A percentile compares a stretch with the other conserved stretches of the same genome.
phyloP scores from a whole-genome alignment of 495 filamentous ascomycete genomes.

The Letharia lupina region DNA sequence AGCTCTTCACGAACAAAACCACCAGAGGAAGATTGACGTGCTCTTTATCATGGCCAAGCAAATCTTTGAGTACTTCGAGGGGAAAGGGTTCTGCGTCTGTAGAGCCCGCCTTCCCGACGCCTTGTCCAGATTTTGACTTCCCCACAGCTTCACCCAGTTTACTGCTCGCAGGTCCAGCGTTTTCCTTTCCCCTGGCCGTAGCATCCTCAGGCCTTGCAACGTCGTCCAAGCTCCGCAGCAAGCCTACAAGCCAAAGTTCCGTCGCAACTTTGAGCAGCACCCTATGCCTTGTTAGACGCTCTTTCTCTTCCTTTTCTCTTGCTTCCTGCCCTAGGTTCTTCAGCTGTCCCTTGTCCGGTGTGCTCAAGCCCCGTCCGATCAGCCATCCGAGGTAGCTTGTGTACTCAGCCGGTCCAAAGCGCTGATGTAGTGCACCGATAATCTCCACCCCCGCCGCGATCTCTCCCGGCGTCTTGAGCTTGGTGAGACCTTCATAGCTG shows the following conservation, averaged over 20 bases:
- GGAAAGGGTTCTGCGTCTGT: slow-evolving; percentile 74
- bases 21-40: slow-evolving; percentile 85
- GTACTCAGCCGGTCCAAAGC: slow-evolving; percentile 86
- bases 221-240: slow-evolving; percentile 82
- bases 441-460: slow-evolving; percentile 88
- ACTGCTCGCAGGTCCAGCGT: slow-evolving; percentile 28
- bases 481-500: slow-evolving; percentile 90
- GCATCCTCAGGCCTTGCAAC: slow-evolving; percentile 77
- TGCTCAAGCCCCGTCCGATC: slow-evolving; percentile 82
- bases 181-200: slow-evolving; percentile 57
- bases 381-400: slow-evolving; percentile 88
- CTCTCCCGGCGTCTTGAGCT: slow-evolving; percentile 80
- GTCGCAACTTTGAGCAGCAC: slow-evolving; percentile 82
- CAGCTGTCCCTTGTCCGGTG: slow-evolving; percentile 78
- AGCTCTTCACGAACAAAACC: slow-evolving; percentile 90
- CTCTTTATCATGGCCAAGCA: slow-evolving; percentile 86
- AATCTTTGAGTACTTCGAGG: slow-evolving; percentile 90
- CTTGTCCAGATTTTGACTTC: slow-evolving; percentile 48
- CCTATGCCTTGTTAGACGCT: slow-evolving; percentile 77
- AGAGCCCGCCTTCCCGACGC: slow-evolving; percentile 38
- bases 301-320: slow-evolving; percentile 92
- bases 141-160: slow-evolving; percentile 31
- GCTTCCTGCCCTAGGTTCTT: slow-evolving; percentile 72
- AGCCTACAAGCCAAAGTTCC: slow-evolving; percentile 91
- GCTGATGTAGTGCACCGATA: slow-evolving; percentile 88